Conservation (phyloP, 2,329 filamentous ascomycete species). For the Talaromyces sp. region DNA sequence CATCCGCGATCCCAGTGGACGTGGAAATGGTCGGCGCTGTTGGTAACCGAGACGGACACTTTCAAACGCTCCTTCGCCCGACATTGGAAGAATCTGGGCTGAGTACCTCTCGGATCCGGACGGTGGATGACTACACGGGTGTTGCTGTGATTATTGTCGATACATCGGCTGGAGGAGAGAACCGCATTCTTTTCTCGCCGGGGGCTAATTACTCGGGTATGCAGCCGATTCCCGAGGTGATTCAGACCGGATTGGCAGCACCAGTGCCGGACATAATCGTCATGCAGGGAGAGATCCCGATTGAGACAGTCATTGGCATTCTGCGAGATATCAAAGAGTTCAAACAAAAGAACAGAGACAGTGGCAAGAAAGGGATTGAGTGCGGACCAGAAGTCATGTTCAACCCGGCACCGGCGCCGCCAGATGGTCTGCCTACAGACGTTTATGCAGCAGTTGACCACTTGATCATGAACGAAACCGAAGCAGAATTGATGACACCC, state of each 20-base stretch:
- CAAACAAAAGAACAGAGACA: conserved; percentile 41
- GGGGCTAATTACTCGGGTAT: conserved; percentile 59
- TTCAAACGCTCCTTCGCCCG: conserved; percentile 55
- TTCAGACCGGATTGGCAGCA: conserved; percentile 27
- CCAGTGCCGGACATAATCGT: conserved; percentile 59
- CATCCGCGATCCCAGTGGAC: conserved; percentile 22
- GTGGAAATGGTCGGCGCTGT: conserved; percentile 72
- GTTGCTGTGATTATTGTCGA: conserved; percentile 73
- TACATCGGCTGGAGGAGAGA: conserved; percentile 62
- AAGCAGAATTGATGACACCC: conserved; percentile 68
- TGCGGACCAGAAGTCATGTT: conserved; percentile 61
- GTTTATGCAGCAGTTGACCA: conserved; percentile 67
- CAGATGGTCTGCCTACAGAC: conserved; percentile 60
- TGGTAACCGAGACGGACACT: conserved; percentile 55
- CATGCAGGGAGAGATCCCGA: conserved; percentile 73
- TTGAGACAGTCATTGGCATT: conserved; percentile 59
- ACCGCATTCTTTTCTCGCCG: conserved; percentile 68
- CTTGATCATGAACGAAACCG: conserved; percentile 85
- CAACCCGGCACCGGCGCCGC: conserved; percentile 84
- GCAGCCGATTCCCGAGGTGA: conserved; percentile 33
- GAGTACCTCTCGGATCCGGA: conserved; percentile 50
- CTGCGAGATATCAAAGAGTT: conserved; percentile 35
- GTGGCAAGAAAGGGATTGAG: conserved; percentile 28
- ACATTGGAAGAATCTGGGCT: conserved; percentile 60
- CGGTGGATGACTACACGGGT: conserved; percentile 54